Base-by-base conservation (phyloP, 148 eudicot species). In the Vaccinium corymbosum region DNA sequence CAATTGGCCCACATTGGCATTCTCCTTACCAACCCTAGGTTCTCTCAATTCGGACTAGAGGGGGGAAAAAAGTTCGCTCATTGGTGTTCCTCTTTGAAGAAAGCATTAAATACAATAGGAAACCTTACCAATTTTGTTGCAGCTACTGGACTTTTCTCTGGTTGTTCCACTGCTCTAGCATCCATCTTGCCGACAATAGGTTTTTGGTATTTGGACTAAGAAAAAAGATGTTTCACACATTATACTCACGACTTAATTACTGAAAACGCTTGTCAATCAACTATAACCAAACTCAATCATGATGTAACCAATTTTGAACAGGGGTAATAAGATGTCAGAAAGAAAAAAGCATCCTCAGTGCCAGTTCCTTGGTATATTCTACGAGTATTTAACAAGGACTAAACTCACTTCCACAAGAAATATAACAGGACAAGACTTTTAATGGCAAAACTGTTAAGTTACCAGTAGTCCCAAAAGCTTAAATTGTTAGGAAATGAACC, bases 71-170 rank as follows among this genome's bases (percentile, higher is more conserved):
- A 32, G 29, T 17, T 17, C 14, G 1, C 9, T 25, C 52, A 1
- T 52, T 52, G 20, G 9, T 0, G 25, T 8, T 79, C 9, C 1
- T 14, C 25, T 76, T 76, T 11, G 50, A 48, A 3, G 14, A n/a
- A 56, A 55, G 17, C 46, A 56, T 29, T 6, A 25, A 66, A 61
- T n/a, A 61, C 5, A 22, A 53, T 25, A 55, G 55, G 15, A 64
- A 81, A 52, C 22, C 10, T 55, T 77, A 82, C 82, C 85, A 19
- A 71, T 27, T 77, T 17, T 46, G 82, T 61, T n/a, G 70, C 25
- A 75, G 71, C 81, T 11, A 48, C 78, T 50, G 17, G 73, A 20
- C 25, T n/a, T 73, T 75, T 76, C 70, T 53, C 82, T 17, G 15
- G n/a, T 42, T 4, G 42, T 68, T 77, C 85, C 57, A 50, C 25